Percentiles rank a stretch among this genome's conserved stretches.
These are phyloP conservation scores for Anthostomella pinea DNA, from an alignment of 2,329 filamentous ascomycete species.

Conservation along the genomic window DNA sequence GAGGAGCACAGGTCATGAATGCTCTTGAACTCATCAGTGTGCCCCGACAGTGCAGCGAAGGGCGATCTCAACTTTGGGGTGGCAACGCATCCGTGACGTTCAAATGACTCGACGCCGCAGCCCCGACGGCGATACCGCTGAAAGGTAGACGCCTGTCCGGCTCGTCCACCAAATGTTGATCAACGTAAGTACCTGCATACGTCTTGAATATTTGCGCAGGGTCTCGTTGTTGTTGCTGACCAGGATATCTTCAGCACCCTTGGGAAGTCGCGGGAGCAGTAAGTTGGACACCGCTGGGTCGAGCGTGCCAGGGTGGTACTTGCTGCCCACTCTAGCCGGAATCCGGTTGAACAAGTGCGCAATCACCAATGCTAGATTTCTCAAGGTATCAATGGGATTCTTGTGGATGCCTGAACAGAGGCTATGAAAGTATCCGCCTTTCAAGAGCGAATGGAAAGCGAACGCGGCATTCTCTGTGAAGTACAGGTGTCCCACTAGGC, in stretches of 20 bases:
- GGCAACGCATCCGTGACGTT: constrained; percentile 8
- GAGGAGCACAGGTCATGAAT: constrained; percentile 67
- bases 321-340: constrained; percentile 34
- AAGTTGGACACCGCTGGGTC: no score
- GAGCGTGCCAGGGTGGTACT: constrained; percentile 27
- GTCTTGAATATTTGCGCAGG: constrained; percentile 61
- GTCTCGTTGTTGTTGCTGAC: constrained; percentile 63
- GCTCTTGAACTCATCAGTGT: constrained; percentile 59
- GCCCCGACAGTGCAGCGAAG: constrained; percentile 70
- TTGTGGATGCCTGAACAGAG: constrained; percentile 57
- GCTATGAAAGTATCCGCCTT: constrained; percentile 63
- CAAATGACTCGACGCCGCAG: constrained; percentile 5
- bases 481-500: constrained; percentile 69
- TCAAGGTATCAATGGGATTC: constrained; percentile 42
- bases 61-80: constrained; percentile 53
- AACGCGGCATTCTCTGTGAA: constrained; percentile 74
- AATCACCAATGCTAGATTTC: constrained; percentile 61
- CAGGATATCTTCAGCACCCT: constrained; percentile 54
- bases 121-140: constrained; percentile 33
- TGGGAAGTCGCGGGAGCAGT: constrained; percentile 62
- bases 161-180: constrained; percentile 54
- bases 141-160: constrained; percentile 59
- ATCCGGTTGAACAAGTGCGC: constrained; percentile 67
- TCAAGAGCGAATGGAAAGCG: constrained; percentile 72
- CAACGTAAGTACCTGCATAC: constrained; percentile 67